Conservation (phyloP, 306 rosid species). For the Quercus mongolica region DNA sequence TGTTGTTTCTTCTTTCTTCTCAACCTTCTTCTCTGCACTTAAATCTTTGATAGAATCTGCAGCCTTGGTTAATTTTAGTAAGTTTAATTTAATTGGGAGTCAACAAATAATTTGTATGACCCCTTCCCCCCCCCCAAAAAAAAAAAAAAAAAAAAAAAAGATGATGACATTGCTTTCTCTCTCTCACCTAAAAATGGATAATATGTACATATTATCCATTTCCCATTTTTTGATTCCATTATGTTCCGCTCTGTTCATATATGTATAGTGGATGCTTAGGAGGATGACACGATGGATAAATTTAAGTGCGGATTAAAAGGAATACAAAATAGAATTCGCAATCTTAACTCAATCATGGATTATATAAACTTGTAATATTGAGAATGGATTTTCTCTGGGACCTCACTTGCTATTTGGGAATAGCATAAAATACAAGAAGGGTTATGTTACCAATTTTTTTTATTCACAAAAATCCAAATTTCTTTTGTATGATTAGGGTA, state of each 20-base stretch:
- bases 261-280: not conserved
- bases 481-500: not conserved
- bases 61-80: too few relatives aligned
- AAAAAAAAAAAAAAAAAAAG: too few relatives aligned
- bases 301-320: too few relatives aligned
- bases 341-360: not conserved
- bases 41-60: too few relatives aligned
- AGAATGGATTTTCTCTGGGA: not conserved
- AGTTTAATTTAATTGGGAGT: too few relatives aligned
- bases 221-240: not conserved
- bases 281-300: not conserved
- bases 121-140: too few relatives aligned
- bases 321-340: not conserved
- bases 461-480: constrained; percentile 2
- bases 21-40: too few relatives aligned
- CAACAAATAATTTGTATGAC: too few relatives aligned
- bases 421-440: not conserved
- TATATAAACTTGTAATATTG: not conserved
- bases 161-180: too few relatives aligned
- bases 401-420: not conserved
- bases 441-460: not conserved
- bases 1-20: too few relatives aligned
- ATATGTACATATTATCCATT: not conserved
- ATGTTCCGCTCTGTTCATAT: not conserved
- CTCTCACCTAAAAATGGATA: too few relatives aligned